Base-by-base conservation (phyloP, 2,329 filamentous ascomycete species). In the Fulvia fulva region DNA sequence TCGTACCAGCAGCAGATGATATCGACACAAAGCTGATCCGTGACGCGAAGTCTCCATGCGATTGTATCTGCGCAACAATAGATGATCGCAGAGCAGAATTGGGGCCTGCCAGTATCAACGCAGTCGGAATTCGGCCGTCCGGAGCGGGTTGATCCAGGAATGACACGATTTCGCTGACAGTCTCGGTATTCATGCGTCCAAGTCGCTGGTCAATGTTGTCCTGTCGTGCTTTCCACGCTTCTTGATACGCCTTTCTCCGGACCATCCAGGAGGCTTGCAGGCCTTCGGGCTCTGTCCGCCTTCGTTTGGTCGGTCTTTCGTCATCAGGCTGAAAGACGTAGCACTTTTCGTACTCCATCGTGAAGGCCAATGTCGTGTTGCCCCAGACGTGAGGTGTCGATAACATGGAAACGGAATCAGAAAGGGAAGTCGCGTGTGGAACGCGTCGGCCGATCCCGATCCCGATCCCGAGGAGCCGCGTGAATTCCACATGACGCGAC, bases 61-160 rank as follows among this genome's bases (percentile, higher is more conserved):
- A 41, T 12, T 83, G 81, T 11, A 92, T 75, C 71, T 90, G 87
- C 58, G 84, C 79, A 65, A 91, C 91, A n/a, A 92, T 79, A 12
- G 88, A 78, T 44, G 85, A 83, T 71, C 91, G 88, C 1, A 87
- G 88, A 34, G 88, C 86, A 65, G 91, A 87, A 63, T 90, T 91
- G 7, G 90, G 88, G 0, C 90, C 90, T 8, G 88, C 89, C 58
- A 90, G 82, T 65, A 93, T 85, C 64, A 93, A 59, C 7, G 61
- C 67, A 23, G 65, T 63, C 0, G 62, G 65, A 2, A 68, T 64
- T 9, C 51, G 59, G 7, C 53, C 34, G 3, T 22, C 34, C 67
- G 59, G 37, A 14, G 62, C 59, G 22, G 69, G 65, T 16, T 67
- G 63, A 7, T 73, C 69, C 25, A 79, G 66, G 59, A 79, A 80